Conservation (phyloP, 2,329 filamentous ascomycete species). For the Hymenoscyphus occultus region DNA sequence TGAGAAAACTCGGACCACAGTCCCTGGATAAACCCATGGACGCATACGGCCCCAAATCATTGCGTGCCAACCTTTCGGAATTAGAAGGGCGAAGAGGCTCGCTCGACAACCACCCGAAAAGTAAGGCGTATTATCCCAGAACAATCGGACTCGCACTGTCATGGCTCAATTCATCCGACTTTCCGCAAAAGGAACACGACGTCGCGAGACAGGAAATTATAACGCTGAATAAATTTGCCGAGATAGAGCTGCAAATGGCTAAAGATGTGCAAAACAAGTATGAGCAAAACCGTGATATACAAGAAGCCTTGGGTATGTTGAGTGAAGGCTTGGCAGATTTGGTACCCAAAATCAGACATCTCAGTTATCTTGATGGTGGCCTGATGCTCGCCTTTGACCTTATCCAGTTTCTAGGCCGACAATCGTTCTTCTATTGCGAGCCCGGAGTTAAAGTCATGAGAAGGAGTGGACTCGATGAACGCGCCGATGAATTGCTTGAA, state of each 20-base stretch:
- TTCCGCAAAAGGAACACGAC: not conserved
- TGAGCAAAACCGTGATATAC: not conserved
- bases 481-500: not conserved
- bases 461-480: not conserved
- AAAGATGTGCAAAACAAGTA: not conserved
- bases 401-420: not conserved
- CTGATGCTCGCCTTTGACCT: not conserved
- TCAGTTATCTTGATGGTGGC: not conserved
- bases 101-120: not conserved
- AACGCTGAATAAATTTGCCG: not conserved
- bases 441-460: not conserved
- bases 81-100: not conserved
- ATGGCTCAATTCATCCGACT: not conserved
- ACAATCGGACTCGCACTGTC: not conserved
- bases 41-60: not conserved
- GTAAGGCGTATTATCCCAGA: not conserved
- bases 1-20: not conserved
- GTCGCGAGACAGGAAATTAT: not conserved
- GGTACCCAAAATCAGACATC: not conserved
- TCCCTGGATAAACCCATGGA: not conserved
- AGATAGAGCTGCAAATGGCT: not conserved
- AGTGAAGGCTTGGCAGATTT: not conserved
- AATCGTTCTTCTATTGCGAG: not conserved
- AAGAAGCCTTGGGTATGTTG: not conserved
- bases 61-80: not conserved